Evolutionary conservation across 2,329 filamentous ascomycete genomes (phyloP), one percentile per base, ranked within the genome.

Genomic region (Penicillium sclerotiorum): DNA sequence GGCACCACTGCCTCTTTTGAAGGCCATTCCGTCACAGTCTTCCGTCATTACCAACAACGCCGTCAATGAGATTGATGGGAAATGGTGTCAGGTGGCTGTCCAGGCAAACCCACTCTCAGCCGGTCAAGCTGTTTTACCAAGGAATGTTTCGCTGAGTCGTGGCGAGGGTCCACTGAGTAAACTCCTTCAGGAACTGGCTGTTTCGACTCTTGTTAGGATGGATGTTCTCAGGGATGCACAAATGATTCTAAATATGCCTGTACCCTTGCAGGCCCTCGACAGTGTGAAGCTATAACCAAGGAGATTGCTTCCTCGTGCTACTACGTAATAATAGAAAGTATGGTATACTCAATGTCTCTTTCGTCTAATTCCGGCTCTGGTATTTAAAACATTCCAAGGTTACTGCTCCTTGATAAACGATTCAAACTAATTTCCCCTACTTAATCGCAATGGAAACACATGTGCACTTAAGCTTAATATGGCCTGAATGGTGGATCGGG

Each of bases 181-280:
- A 47, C 49, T 55, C 17, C 49, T 55, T 11, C 40, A 44, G 12
- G 52, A 55, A 44, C 41, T 55, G 22, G 41, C 36, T 21, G 37
- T 36, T 32, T 48, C 20, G 37, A 55, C 41, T 22, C 39, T 55
- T 20, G 5, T 55, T 11, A 45, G 52, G 17, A 52, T 55, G 49
- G 52, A 55, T 15, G 45, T 55, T 9, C 41, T 55, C 17, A 55
- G 52, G 41, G 52, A 55, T 45, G 52, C 52, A 17, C 52, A 55
- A 32, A 55, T 55, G 52, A 25, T 55, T 17, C 47, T 55, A 23
- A 46, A 55, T 25, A 55, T 55, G 52, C 52, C 52, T 6, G 39
- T 21, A 23, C 41, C 49, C 4, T 27, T 55, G 17, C 43, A 49
- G 4, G 48, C 36, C 1, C 47, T 55, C 15, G 47, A 50, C 20